phyloP scores from a whole-genome alignment of 2,329 filamentous ascomycete species.

The Aspergillus ochraceoroseus region DNA sequence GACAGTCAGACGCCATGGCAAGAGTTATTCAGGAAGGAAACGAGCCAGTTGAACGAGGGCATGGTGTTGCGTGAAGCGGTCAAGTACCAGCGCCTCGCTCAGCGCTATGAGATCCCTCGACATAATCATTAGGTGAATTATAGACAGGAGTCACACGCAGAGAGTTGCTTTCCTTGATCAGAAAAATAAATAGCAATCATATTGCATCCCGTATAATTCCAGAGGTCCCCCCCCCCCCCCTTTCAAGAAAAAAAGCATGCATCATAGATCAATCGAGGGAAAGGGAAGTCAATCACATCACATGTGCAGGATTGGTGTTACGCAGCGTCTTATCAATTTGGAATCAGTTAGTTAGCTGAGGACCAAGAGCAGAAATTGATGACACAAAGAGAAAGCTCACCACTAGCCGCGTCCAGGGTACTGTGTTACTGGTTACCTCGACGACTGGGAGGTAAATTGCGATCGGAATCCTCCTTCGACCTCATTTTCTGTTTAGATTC shows the following conservation, averaged over 20 bases:
- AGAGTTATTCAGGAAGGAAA: constrained; percentile 48
- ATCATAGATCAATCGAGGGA: no score
- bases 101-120: constrained; percentile 39
- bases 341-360: constrained; percentile 5
- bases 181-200: no score
- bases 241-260: no score
- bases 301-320: no score
- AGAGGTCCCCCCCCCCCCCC: no score
- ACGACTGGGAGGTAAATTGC: no score
- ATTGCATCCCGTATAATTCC: no score
- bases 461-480: constrained; percentile 1
- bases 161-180: neutral
- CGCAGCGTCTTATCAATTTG: neutral
- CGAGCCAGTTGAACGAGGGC: constrained; percentile 44
- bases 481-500: constrained; percentile 3
- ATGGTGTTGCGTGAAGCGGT: constrained; percentile 47
- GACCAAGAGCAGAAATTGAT: no score
- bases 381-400: no score
- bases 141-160: constrained; percentile 3
- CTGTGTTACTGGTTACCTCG: no score
- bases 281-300: no score
- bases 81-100: constrained; percentile 47
- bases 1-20: constrained; percentile 50
- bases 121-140: constrained; percentile 43
- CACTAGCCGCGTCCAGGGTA: no score